Evolutionary conservation across 805 yeast species (phyloP), one percentile per base, ranked within the genome.

Genomic region (Candida alai): DNA sequence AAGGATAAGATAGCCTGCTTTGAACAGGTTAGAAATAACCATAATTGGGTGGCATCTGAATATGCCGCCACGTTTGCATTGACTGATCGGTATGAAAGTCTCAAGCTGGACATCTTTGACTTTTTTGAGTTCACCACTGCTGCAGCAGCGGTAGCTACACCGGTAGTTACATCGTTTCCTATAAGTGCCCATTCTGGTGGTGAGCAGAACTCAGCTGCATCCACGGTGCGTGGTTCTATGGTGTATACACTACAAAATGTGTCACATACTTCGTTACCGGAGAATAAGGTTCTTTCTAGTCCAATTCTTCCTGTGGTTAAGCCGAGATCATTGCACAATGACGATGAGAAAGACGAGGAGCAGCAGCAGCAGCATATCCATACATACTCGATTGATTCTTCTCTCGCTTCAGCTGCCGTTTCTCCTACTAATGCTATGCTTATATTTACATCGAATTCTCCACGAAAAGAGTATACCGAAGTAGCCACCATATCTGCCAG

Each of bases 41-140:
- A 48, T 23, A 65, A 65, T 16, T 65, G 67, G 62, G 23, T 44
- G 2, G 58, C 69, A 1, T 34, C 47, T 12, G 66, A 62, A 18
- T 51, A 52, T 32, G 56, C 70, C 7, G 47, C 51, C 4, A 41
- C 55, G n/a, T 61, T 58, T 39, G 54, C 52, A 13, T 40, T 62
- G 26, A 47, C 52, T 2, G 39, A 39, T n/a, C 34, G 42, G 10
- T 65, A 60, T 43, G 46, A 49, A 22, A 19, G 25, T 6, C 40
- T 60, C 35, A 57, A 51, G 33, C 36, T 40, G 12, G 52, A 49
- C n/a, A n/a, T n/a, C n/a, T n/a, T n/a, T n/a, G n/a, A n/a, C n/a
- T n/a, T n/a, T n/a, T n/a, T n/a, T n/a, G n/a, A 24, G 4, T 35
- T 35, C 13, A 36, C 36, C 19, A 35, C 30, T 32, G 35, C 30